Evolutionary conservation across 768 basidiomycete genomes (phyloP).

Genomic region (Rhodotorula paludigena): DNA sequence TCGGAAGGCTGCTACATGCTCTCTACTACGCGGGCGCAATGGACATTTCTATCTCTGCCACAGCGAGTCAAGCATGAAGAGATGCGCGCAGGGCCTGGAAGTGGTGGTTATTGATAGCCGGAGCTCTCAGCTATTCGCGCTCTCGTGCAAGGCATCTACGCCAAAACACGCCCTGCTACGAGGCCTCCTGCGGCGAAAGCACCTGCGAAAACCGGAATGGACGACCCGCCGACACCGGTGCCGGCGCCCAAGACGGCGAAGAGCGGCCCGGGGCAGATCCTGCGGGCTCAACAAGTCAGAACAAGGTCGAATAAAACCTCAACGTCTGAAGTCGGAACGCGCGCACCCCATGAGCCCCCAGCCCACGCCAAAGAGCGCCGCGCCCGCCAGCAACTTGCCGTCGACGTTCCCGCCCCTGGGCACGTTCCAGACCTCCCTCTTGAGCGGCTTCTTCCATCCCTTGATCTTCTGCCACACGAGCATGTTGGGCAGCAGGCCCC

Average conservation of each 20-base stretch:
- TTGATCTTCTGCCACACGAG: conserved; percentile 38
- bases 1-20: no score
- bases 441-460: conserved; percentile 6
- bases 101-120: no score
- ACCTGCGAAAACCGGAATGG: neutral
- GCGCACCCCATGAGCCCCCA: conserved; percentile 44
- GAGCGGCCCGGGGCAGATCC: conserved; percentile 47
- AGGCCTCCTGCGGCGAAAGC: conserved; percentile 4
- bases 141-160: no score
- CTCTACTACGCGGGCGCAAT: neutral
- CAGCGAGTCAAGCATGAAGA: no score
- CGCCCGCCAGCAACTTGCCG: conserved; percentile 41
- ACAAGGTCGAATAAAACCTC: neutral
- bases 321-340: neutral
- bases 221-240: neutral
- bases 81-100: no score
- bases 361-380: conserved; percentile 46
- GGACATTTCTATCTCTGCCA: neutral
- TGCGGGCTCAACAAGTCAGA: no score
- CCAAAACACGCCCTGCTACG: neutral
- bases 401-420: conserved; percentile 41
- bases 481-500: conserved; percentile 46
- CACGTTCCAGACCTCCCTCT: conserved; percentile 26
- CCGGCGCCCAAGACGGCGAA: conserved; percentile 38
- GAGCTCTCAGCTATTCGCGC: no score